Percentiles rank a stretch among this genome's conserved stretches.
Conservation (phyloP, 305 asterid genomes). For the Nicotiana rustica region DNA sequence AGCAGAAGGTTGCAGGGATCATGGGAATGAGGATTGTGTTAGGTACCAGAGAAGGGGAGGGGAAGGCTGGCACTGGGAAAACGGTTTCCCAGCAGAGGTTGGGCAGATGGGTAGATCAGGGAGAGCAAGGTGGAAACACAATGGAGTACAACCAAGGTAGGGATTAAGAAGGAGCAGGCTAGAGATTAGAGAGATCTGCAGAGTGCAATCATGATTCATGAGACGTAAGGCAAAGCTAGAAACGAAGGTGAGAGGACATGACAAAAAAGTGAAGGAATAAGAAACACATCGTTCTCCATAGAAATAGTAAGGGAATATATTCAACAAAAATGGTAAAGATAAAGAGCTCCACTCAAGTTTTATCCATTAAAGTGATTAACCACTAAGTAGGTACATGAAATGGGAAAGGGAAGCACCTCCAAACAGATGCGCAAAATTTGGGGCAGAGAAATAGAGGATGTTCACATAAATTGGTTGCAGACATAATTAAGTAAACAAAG, state of each 20-base stretch:
- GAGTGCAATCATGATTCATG: background rate
- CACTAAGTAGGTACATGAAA: background rate
- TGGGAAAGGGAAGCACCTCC: background rate
- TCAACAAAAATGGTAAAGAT: background rate
- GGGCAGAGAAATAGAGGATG: background rate
- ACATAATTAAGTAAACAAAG: background rate
- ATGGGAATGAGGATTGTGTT: too few relatives aligned
- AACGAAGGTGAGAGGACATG: background rate
- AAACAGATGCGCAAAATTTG: background rate
- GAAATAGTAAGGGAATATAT: background rate
- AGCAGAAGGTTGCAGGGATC: too few relatives aligned
- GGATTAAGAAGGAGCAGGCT: constrained; percentile 5
- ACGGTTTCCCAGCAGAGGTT: background rate
- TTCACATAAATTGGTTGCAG: background rate
- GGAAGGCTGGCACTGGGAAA: background rate
- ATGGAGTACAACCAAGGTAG: background rate
- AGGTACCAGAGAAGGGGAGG: background rate
- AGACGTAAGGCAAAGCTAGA: background rate
- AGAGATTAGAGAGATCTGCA: background rate
- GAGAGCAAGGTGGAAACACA: background rate
- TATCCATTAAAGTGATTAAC: background rate
- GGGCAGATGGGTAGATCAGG: background rate
- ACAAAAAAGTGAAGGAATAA: background rate
- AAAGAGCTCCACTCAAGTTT: constrained; percentile 4
- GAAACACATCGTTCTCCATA: background rate